Base-by-base conservation (phyloP, 441 rosid genomes). In the Croton setiger region DNA sequence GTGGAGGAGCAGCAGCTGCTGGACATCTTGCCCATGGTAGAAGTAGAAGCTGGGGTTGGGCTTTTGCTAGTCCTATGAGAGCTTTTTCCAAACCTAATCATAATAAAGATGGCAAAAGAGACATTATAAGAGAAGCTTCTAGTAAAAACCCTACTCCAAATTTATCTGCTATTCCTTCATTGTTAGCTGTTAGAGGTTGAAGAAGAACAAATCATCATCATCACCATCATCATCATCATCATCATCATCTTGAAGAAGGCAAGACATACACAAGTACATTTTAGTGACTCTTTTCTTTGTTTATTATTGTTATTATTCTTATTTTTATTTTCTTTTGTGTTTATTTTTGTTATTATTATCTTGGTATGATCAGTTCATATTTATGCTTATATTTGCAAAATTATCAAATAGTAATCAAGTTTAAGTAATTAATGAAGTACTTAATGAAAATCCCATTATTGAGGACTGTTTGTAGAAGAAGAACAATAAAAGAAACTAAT, bases 21-120 rank as follows among this genome's bases (percentile, higher is more conserved):
- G 96, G 98, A 81, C 89, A 74, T 9, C 75, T 74, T 14, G 73
- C 70, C 44, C 78, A 82, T 57, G 84, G 84, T 4, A 80, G 88
- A 47, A 88, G 72, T 63, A 85, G 79, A 69, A 81, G 87, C 72
- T 89, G 98, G 97, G 86, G 85, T 37, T 89, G 96, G 97, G 88
- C 96, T 12, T 87, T 92, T 43, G 91, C 98, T 1, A 89, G 96
- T 64, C 98, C 98, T 0, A 88, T 90, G 93, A 87, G 98, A 80
- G 97, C 96, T 41, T 87, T 94, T 44, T 66, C 72, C 52, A 82
- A 76, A 67, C 79, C 86, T 12, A 70, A 80, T 45, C 79, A 85
- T 12, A 70, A 80, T 45, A 82, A 83, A 63, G 76, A 78, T 44
- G 88, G 87, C 5, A 89, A 84, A 72, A 86, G 84, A 76, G 91